Evolutionary conservation across 768 basidiomycete species (phyloP), one percentile per base, ranked within the genome.

Genomic region (Tulasnella sp.): DNA sequence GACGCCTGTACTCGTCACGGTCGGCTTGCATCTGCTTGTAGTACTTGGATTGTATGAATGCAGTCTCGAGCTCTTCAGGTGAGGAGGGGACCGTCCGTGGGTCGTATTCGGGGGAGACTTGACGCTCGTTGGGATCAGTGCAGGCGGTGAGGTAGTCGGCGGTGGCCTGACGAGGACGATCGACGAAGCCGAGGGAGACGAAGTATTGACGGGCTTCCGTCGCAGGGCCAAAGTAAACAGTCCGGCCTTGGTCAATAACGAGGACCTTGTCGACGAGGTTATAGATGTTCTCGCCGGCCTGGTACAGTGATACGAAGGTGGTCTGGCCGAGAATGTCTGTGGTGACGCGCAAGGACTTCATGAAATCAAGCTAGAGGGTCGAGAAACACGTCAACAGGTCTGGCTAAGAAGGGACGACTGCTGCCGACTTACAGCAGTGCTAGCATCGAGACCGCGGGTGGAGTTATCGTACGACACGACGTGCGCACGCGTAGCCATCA

Each of bases 91-190:
- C 82, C 60, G 81, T 75, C 0, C 62, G 60, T 11, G 71, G 73
- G 8, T 81, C 78, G 21, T 74, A 76, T 4, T 82, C 86, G 2
- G 76, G 70, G 0, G 80, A 77, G 62, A 85, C 83, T 65, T 82
- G 83, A 23, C 90, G 84, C 70, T 94, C 89, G 63, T 90, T 87
- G 0, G 82, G 77, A 64, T 88, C 86, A 2, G 91, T 74, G 60
- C 72, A 67, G 23, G 69, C 70, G 25, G 74, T 75, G 32, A 77
- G 64, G 67, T 72, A 75, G 61, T 77, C 76, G 49, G 74, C 73
- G 6, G 71, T 71, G 15, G 75, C 74, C 57, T 75, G 74, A 31
- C 73, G 71, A 2, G 70, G 70, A 1, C 71, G 68, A 53, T 72
- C 73, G 12, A 69, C 60, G 67, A 75, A 77, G 3, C 76, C 76